Base-by-base conservation (phyloP, 169 alveolate genomes). In the Babesia microti region DNA sequence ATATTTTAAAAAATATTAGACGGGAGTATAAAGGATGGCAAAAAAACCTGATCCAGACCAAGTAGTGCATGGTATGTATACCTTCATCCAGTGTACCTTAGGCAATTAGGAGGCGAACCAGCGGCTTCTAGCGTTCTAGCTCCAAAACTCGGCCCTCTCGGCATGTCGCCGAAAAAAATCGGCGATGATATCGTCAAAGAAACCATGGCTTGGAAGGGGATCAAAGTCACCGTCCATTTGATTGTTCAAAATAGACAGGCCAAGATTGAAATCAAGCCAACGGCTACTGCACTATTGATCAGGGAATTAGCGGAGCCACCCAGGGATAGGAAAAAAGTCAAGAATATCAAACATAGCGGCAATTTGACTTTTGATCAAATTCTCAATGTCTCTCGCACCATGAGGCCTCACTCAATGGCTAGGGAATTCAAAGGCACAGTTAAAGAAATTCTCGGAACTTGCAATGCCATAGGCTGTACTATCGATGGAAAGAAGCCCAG, bases 71-170 rank as follows among this genome's bases (percentile, higher is more conserved):
- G 85, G 85, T 75, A 75, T 51, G 71, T 30, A 6, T 4, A 9
- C 15, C 21, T 19, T 21, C 17, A n/a, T 24, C 7, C 78, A 81
- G 92, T 93, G 55, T 88, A 81, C 84, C 73, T 93, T 69, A 89
- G 97, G 67, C 95, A 88, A 61, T 87, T 89, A 24, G 98, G 98
- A 49, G 98, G 98, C 15, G 98, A 92, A 70, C 91, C 88, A 28
- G 97, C 95, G 33, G 94, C 98, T 32, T 88, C 98, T 22, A 91
- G 98, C 23, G 97, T 92, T 43, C 87, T 94, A 24, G 97, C 98
- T 29, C 98, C 99, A 4, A 94, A 94, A 72, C 81, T 92, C 48
- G 98, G 98, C 57, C 99, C 99, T 23, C 83, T 91, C 35, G 99
- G 97, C 65, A 67, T 89, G 83, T 81, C 92, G 41, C 95, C 97